A percentile compares a stretch with the other conserved stretches of the same genome.
Evolutionary conservation across 148 eudicot genomes (phyloP).

Genomic region (Fagopyrum tataricum): DNA sequence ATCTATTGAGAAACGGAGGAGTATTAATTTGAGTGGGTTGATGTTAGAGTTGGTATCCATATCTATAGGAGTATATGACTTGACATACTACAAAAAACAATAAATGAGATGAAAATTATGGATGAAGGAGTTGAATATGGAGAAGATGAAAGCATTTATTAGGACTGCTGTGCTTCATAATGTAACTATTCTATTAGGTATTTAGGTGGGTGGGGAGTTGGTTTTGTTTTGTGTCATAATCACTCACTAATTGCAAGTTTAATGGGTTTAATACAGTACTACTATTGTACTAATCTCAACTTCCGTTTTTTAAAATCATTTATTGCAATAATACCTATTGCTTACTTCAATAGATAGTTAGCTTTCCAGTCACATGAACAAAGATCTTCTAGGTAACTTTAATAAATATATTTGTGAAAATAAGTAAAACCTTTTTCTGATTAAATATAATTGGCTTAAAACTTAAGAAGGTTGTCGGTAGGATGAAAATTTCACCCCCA

Average conservation of each 20-base stretch:
- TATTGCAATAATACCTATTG: background rate
- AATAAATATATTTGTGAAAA: too few relatives aligned
- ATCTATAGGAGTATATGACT: background rate
- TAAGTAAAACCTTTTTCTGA: too few relatives aligned
- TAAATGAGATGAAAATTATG: background rate
- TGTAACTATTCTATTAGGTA: background rate
- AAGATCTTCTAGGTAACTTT: too few relatives aligned
- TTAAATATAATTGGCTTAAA: too few relatives aligned
- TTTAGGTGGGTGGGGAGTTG: background rate
- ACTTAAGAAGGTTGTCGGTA: too few relatives aligned
- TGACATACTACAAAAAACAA: background rate
- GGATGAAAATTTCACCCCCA: too few relatives aligned
- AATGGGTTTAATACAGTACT: too few relatives aligned
- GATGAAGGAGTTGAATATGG: background rate
- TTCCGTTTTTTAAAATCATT: background rate
- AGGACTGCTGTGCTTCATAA: background rate
- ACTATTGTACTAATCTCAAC: background rate
- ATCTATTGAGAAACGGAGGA: too few relatives aligned
- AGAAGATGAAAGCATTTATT: conserved; percentile 11
- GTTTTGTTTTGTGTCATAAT: conserved; percentile 7
- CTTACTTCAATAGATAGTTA: too few relatives aligned
- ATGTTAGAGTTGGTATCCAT: background rate
- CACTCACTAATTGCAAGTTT: background rate
- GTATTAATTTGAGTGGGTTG: background rate
- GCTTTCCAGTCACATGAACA: too few relatives aligned